phyloP scores from a whole-genome alignment of 345 rosid species.

The Punica granatum region DNA sequence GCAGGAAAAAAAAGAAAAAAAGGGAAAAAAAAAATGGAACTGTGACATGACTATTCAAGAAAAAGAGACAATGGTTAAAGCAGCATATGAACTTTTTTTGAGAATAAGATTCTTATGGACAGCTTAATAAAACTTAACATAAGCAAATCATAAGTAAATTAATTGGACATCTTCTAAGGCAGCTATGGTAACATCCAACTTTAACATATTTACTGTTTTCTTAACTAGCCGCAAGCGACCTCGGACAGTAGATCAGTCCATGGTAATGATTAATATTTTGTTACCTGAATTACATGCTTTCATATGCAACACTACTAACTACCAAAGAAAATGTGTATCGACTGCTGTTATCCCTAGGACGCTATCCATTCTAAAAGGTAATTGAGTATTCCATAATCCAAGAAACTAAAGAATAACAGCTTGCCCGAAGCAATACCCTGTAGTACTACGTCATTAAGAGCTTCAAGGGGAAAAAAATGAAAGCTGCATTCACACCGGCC shows the following conservation, averaged over 20 bases:
- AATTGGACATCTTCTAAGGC: not conserved
- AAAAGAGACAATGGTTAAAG: not conserved
- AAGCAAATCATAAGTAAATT: too few species aligned
- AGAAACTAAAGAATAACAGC: not conserved
- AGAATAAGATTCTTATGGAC: too few species aligned
- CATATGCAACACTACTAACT: not conserved
- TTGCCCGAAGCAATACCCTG: not conserved
- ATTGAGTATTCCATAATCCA: not conserved
- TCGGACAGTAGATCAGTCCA: not conserved
- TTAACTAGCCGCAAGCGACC: not conserved
- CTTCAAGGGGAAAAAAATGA: too few species aligned
- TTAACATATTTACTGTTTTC: not conserved
- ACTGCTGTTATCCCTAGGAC: not conserved
- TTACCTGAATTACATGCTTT: not conserved
- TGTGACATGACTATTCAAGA: not conserved
- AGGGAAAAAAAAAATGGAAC: not conserved
- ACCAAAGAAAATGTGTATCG: not conserved
- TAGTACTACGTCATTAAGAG: too few species aligned
- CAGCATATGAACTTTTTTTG: not conserved
- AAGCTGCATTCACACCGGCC: too few species aligned
- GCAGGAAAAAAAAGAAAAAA: conserved; percentile 2
- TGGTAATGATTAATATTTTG: not conserved
- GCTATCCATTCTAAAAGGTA: not conserved
- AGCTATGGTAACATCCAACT: too few species aligned
- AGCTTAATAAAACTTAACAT: too few species aligned